Base-by-base conservation (phyloP, 345 rosid genomes). In the Populus tremula region DNA sequence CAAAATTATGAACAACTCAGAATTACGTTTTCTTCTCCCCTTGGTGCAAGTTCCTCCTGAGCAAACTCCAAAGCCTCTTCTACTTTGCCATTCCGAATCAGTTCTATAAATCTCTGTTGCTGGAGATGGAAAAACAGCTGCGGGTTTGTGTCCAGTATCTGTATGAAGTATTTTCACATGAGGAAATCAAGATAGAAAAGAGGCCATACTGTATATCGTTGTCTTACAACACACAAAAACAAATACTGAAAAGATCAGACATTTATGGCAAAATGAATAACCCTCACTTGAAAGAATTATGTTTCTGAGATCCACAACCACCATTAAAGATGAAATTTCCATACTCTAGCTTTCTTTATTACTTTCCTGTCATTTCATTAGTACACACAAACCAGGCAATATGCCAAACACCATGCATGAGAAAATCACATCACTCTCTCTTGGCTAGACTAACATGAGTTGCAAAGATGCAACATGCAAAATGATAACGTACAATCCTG, bases 41-140 rank as follows among this genome's bases (percentile, higher is more conserved):
- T 89, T 38, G 95, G 99, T 67, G 99, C 99, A 76, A 96, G 99
- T 82, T 96, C 98, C 83, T 94, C 99, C 80, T 94, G 99, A 70
- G 99, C 98, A 88, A 96, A 96, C 86, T 94, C 97, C 81, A 94
- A 82, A 72, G 99, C 98, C 85, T 94, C 99, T 62, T 91, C 95
- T 67, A 95, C 85, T 79, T 82, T 96, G 56, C 99, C 97, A 79
- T 92, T 89, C 27, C 99, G 90, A 84, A 96, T 96, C 7, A 96
- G 82, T 83, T 96, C 99, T 79, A 96, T 96, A 86, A 96, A 83
- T 82, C 94, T 91, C 79, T 96, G 99, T 79, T 96, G 99, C 83
- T 96, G 99, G 70, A 96, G 99, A 83, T 96, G 99, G 86, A 96
- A 96, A 87, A 91, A 96, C 49, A 96, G 89, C 85, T 91, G 98